phyloP scores from a whole-genome alignment of 306 rosid genomes.

The Dalbergia oliveri region DNA sequence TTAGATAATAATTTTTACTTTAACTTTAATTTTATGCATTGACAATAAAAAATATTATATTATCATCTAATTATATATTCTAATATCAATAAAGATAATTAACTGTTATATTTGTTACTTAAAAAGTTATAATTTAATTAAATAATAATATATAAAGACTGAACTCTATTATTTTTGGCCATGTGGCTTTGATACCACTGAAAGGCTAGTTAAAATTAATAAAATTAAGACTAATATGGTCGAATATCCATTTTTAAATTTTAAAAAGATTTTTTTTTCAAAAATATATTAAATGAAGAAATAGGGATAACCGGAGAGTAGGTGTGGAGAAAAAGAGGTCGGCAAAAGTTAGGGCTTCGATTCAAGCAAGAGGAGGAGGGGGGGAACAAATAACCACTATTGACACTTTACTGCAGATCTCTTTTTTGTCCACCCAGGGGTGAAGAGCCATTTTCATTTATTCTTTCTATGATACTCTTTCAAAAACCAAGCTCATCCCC shows the following conservation, averaged over 20 bases:
- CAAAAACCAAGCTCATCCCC: neutral
- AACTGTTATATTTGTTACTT: no score
- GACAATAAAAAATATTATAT: no score
- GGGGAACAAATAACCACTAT: neutral
- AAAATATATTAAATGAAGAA: neutral
- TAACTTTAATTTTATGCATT: no score
- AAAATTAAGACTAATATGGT: no score
- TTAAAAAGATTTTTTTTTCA: no score
- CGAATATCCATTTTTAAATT: no score
- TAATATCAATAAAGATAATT: no score
- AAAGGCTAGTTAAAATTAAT: neutral
- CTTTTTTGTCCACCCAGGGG: constrained; percentile 46
- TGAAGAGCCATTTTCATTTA: constrained; percentile 25
- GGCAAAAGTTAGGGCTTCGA: constrained; percentile 59
- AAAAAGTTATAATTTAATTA: no score
- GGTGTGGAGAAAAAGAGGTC: constrained; percentile 50
- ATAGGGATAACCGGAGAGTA: neutral
- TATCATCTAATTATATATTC: no score
- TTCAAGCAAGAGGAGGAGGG: constrained; percentile 47
- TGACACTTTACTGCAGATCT: constrained; percentile 25
- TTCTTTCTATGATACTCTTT: constrained; percentile 35
- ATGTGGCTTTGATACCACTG: no score
- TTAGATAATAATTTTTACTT: no score
- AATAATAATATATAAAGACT: no score
- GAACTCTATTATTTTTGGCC: neutral